Conservation (phyloP, 1,284 basidiomycete genomes). For the Meripilus lineatus region DNA sequence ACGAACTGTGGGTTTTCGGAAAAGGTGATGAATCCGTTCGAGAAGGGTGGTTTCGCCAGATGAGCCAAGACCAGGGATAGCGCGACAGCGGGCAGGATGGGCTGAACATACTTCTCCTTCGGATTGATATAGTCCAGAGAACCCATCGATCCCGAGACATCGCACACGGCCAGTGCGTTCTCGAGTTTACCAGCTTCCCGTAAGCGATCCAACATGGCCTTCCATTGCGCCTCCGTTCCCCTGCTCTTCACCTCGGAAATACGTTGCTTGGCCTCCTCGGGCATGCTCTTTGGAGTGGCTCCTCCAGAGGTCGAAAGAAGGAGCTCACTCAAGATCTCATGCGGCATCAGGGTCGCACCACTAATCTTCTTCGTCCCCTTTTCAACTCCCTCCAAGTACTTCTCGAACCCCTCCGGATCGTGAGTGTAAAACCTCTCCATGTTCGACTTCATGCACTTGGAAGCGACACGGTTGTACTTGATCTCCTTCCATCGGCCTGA, state of each 20-base stretch:
- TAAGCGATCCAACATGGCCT: constrained; percentile 47
- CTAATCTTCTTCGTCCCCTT: constrained; percentile 49
- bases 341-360: constrained; percentile 59
- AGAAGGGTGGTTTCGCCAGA: constrained; percentile 59
- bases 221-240: constrained; percentile 63
- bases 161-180: constrained; percentile 64
- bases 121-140: not conserved
- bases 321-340: constrained; percentile 45
- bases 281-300: too few species aligned
- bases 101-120: constrained; percentile 22
- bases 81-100: constrained; percentile 57
- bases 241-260: constrained; percentile 31
- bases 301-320: not conserved
- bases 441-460: constrained; percentile 57
- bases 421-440: constrained; percentile 47
- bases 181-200: constrained; percentile 50
- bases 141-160: constrained; percentile 74
- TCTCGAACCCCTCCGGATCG: constrained; percentile 51
- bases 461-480: constrained; percentile 49
- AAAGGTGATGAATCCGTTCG: constrained; percentile 65
- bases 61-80: constrained; percentile 63
- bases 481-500: constrained; percentile 54
- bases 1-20: constrained; percentile 45
- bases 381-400: constrained; percentile 52
- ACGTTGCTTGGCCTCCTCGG: constrained; percentile 17